These are phyloP conservation scores for Starmera pachycereana DNA, from an alignment of 805 yeast genomes.

Conservation along the genomic window DNA sequence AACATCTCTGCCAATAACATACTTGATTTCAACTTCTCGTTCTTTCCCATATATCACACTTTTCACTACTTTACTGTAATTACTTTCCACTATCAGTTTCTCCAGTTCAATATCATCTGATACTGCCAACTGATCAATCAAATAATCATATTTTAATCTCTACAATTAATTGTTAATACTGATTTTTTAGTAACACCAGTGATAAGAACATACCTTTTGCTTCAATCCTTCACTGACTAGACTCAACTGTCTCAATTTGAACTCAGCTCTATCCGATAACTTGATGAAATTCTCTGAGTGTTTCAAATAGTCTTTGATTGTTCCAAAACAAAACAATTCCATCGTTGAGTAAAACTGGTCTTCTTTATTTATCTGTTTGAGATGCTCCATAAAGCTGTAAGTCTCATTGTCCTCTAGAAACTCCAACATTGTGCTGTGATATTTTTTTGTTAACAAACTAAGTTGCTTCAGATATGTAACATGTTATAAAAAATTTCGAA, in stretches of 20 bases:
- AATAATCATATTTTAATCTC: conserved; percentile 6
- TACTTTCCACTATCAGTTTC: conserved; percentile 13
- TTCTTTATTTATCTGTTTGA: conserved; percentile 5
- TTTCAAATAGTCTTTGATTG: conserved; percentile 7
- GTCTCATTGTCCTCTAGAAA: conserved; percentile 11
- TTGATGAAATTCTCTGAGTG: conserved; percentile 5
- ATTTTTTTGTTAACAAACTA: too few species aligned
- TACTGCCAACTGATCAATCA: conserved; percentile 6
- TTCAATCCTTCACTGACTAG: conserved; percentile 11
- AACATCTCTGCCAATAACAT: conserved; percentile 17
- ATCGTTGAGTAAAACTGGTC: conserved; percentile 10
- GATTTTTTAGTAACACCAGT: background rate
- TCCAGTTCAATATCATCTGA: conserved; percentile 8
- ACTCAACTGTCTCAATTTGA: conserved; percentile 14
- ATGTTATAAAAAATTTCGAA: too few species aligned
- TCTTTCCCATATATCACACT: conserved; percentile 13
- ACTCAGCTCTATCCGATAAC: conserved; percentile 6
- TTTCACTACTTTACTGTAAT: conserved; percentile 9
- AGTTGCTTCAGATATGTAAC: too few species aligned
- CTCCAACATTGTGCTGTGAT: background rate
- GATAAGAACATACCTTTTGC: conserved; percentile 2
- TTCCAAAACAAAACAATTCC: conserved; percentile 18
- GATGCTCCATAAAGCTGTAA: conserved; percentile 15
- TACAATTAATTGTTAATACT: background rate
- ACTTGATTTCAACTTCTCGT: conserved; percentile 8